Percentiles rank a stretch among this genome's conserved stretches.
These are phyloP conservation scores for Striga hermonthica DNA, from an alignment of 305 asterid genomes.

Conservation along the genomic window DNA sequence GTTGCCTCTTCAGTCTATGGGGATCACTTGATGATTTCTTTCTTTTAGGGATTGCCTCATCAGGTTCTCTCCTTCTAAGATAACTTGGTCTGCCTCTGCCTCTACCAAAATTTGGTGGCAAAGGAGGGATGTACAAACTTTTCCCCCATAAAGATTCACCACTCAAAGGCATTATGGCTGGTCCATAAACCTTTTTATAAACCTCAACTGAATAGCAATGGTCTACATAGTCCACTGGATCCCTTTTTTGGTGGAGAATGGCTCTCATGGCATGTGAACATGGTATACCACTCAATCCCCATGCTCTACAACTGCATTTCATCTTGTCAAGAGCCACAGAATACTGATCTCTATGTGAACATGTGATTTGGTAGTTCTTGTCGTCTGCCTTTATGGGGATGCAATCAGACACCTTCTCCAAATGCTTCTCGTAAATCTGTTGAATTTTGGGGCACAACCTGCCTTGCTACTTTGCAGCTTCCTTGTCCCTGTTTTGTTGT, in stretches of 20 bases:
- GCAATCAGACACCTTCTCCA: background rate
- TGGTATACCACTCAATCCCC: background rate
- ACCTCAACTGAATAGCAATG: background rate
- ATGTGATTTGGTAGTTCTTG: background rate
- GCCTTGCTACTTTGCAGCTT: background rate
- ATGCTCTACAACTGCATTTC: background rate
- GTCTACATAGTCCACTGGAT: background rate
- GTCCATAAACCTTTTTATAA: background rate
- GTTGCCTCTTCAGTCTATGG: background rate
- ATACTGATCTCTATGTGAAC: background rate
- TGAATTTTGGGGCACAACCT: background rate
- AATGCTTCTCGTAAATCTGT: background rate
- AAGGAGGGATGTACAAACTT: background rate
- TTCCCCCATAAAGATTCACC: background rate
- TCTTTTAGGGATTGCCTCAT: background rate
- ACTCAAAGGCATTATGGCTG: background rate
- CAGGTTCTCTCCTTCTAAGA: background rate
- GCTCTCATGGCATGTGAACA: background rate
- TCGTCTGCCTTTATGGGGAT: background rate
- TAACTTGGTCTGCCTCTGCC: background rate
- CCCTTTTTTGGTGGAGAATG: background rate
- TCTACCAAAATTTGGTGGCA: background rate
- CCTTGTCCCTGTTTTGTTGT: background rate
- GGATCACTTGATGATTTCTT: background rate
- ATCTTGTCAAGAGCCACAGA: background rate